A percentile compares a stretch with the other conserved stretches of the same genome.
Evolutionary conservation across 75 land plant species (phyloP).

Genomic region (Larix kaempferi): DNA sequence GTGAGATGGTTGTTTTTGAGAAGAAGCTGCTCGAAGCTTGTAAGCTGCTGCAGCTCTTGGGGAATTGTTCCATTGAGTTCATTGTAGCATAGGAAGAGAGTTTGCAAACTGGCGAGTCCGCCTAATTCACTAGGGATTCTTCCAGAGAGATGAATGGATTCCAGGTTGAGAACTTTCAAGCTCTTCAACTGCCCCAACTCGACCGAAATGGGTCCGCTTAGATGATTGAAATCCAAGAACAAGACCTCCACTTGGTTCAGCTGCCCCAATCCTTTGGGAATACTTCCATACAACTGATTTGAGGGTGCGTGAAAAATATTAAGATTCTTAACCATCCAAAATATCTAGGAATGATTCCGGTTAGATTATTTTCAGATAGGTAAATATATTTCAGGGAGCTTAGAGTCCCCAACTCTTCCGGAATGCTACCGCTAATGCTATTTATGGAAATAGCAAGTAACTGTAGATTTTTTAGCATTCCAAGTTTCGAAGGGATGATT

Average conservation of each 20-base stretch:
- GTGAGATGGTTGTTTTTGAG: slow-evolving; percentile 6
- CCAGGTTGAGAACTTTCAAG: slow-evolving; percentile 6
- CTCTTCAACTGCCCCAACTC: slow-evolving; percentile 14
- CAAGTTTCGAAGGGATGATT: not conserved
- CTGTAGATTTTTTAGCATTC: too few species aligned
- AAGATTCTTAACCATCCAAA: not conserved
- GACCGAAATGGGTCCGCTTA: slow-evolving; percentile 16
- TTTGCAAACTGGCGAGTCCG: not conserved
- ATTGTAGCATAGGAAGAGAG: not conserved
- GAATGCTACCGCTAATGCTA: slow-evolving; percentile 18
- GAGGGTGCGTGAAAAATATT: not conserved
- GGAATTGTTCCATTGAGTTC: slow-evolving; percentile 13
- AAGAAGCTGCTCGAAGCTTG: slow-evolving; percentile 8
- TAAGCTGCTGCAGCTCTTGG: slow-evolving; percentile 1
- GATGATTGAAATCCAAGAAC: slow-evolving; percentile 13
- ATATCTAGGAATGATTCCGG: slow-evolving; percentile 21
- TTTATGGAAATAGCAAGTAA: not conserved
- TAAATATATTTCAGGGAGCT: slow-evolving; percentile 1
- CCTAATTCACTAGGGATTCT: not conserved
- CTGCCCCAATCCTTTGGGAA: not conserved
- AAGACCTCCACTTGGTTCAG: not conserved
- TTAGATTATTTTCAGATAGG: slow-evolving; percentile 14
- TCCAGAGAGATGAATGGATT: slow-evolving; percentile 12
- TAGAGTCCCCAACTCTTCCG: slow-evolving; percentile 4
- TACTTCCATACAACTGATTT: not conserved